Base-by-base conservation (phyloP, 1,284 basidiomycete genomes). In the Macrocystidia cucumis region DNA sequence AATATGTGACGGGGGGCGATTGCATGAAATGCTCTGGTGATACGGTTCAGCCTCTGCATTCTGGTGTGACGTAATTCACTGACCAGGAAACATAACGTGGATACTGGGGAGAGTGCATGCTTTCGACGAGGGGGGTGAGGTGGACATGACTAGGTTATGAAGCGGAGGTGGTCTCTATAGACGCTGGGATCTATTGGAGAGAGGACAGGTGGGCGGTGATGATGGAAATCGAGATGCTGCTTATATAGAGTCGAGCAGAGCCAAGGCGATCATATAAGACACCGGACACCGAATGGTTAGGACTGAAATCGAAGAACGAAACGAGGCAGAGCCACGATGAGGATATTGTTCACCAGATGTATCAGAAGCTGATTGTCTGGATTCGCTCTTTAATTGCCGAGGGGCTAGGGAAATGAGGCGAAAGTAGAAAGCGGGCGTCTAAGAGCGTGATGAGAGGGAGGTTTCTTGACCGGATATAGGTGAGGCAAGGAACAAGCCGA, bases 21-120 rank as follows among this genome's bases (percentile, higher is more conserved):
- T n/a, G n/a, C n/a, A n/a, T n/a, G n/a, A n/a, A n/a, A n/a, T n/a
- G n/a, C n/a, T n/a, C n/a, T n/a, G n/a, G n/a, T n/a, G n/a, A n/a
- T n/a, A n/a, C n/a, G n/a, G n/a, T n/a, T n/a, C n/a, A n/a, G 32
- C 3, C 29, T n/a, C 3, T 5, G 4, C 13, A 29, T 37, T n/a
- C 16, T 34, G 31, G 31, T 16, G 34, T 38, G 38, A 16, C 32
- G 35, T 45, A 35, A 22, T 8, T 9, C 17, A 46, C 59, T 23
- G 46, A 68, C 72, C 73, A 29, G 73, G 72, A 43, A 74, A 75
- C 60, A 74, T 68, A 35, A 72, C 73, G 12, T 69, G 61, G 30
- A 74, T 75, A 45, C 69, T 67, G 11, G 73, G 72, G 28, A 75
- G 55, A 3, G 62, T 51, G 13, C 29, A 44, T 11, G 54, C 38